Conservation (phyloP, 176 grass and related monocot genomes). For the Urochloa ruziziensis region DNA sequence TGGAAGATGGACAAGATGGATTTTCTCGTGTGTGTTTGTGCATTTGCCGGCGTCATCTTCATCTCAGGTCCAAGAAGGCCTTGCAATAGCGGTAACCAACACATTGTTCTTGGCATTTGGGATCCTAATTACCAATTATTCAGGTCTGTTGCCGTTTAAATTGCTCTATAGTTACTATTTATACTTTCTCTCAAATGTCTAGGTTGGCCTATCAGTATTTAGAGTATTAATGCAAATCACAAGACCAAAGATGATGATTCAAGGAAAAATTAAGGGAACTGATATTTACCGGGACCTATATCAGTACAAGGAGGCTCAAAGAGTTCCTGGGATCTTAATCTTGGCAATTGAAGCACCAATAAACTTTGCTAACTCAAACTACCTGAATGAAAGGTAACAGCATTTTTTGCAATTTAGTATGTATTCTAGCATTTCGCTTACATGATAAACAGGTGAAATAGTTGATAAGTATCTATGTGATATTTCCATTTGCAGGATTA, state of each 20-base stretch:
- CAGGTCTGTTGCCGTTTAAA: not conserved
- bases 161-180: not conserved
- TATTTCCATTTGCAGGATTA: slow-evolving; percentile 52
- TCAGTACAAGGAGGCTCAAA: slow-evolving; percentile 89
- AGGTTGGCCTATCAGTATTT: slow-evolving; percentile 89
- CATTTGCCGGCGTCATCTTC: slow-evolving; percentile 93
- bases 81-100: slow-evolving; percentile 77
- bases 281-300: slow-evolving; percentile 81
- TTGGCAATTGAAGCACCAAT: slow-evolving; percentile 86
- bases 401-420: not conserved
- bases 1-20: slow-evolving; percentile 99
- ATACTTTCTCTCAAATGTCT: not conserved
- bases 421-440: not conserved
- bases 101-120: not conserved
- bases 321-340: slow-evolving; percentile 84
- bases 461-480: not conserved
- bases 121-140: not conserved
- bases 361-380: slow-evolving; percentile 93
- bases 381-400: slow-evolving; percentile 80
- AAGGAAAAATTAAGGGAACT: slow-evolving; percentile 79
- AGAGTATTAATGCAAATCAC: slow-evolving; percentile 86
- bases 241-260: slow-evolving; percentile 70
- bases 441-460: not conserved
- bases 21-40: slow-evolving; percentile 81
- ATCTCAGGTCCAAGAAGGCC: slow-evolving; percentile 87